A percentile compares a stretch with the other conserved stretches of the same genome.
phyloP scores from a whole-genome alignment of 192 early-diverging fungal species.

The Paraglomus brasilianum region DNA sequence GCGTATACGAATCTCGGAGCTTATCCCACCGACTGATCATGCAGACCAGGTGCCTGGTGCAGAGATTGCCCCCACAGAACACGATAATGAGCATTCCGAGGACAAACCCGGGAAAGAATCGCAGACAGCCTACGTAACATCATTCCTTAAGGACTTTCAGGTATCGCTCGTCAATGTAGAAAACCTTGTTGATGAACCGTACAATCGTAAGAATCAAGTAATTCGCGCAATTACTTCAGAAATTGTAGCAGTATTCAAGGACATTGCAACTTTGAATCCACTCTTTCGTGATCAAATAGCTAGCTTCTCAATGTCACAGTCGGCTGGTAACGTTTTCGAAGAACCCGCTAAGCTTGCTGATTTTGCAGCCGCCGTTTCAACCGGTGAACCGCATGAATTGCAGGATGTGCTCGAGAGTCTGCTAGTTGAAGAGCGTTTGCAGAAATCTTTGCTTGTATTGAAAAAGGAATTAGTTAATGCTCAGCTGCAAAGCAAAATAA shows the following conservation, averaged over 20 bases:
- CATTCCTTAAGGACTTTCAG: conserved; percentile 64
- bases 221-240: conserved; percentile 92
- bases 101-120: conserved; percentile 29
- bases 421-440: conserved; percentile 85
- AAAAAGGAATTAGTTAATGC: conserved; percentile 99
- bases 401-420: conserved; percentile 90
- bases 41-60: conserved; percentile 20
- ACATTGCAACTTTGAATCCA: conserved; percentile 92
- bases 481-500: conserved; percentile 96
- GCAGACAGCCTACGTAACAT: conserved; percentile 41
- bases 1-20: conserved; percentile 75
- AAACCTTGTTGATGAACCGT: conserved; percentile 81
- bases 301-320: conserved; percentile 93
- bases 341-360: conserved; percentile 94
- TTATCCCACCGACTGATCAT: conserved; percentile 47
- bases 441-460: conserved; percentile 88
- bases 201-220: conserved; percentile 79
- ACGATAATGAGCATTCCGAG: conserved; percentile 28
- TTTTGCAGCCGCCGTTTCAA: conserved; percentile 95
- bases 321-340: conserved; percentile 92
- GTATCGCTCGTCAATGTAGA: conserved; percentile 89
- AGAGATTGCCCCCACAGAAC: conserved; percentile 29
- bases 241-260: conserved; percentile 94
- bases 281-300: conserved; percentile 98
- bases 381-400: conserved; percentile 88